Conservation (phyloP, 257 asterid genomes). For the Asclepias syriaca region DNA sequence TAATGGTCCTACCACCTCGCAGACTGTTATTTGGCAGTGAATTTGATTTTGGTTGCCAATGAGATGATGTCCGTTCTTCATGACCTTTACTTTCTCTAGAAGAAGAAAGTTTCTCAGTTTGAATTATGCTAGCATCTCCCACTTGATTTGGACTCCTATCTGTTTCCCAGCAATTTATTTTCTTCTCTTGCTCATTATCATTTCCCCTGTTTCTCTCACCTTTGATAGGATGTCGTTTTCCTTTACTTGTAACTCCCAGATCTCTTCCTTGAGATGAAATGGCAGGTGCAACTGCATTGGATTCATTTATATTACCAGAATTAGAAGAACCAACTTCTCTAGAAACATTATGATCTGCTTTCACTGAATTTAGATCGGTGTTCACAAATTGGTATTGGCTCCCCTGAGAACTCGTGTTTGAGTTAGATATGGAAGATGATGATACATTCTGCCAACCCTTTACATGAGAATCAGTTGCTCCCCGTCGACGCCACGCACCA, state of each 20-base stretch:
- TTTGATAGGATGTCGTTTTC: slow-evolving; percentile 43
- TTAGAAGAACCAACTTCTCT: slow-evolving; percentile 19
- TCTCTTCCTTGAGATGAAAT: slow-evolving; percentile 39
- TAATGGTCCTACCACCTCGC: slow-evolving; percentile 33
- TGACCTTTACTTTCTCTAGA: slow-evolving; percentile 42
- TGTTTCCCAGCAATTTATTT: slow-evolving; percentile 29
- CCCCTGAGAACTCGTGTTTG: slow-evolving; percentile 27
- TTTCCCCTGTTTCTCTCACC: slow-evolving; percentile 41
- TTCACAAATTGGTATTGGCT: slow-evolving; percentile 29
- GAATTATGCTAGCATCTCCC: slow-evolving; percentile 36
- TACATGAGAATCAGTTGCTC: slow-evolving; percentile 32
- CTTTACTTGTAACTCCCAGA: slow-evolving; percentile 55
- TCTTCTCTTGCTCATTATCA: slow-evolving; percentile 33
- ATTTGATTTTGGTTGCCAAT: slow-evolving; percentile 76
- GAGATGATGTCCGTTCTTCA: slow-evolving; percentile 51
- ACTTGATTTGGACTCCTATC: slow-evolving; percentile 32
- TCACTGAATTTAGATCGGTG: slow-evolving; percentile 26
- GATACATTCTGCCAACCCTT: slow-evolving; percentile 28
- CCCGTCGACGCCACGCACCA: slow-evolving; percentile 61
- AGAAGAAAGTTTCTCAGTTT: slow-evolving; percentile 30
- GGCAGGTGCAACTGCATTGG: slow-evolving; percentile 24
- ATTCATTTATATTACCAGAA: slow-evolving; percentile 21
- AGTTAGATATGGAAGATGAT: slow-evolving; percentile 33
- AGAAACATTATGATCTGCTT: slow-evolving; percentile 28
- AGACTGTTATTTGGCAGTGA: slow-evolving; percentile 34